A percentile compares a stretch with the other conserved stretches of the same genome.
Evolutionary conservation across 2,329 filamentous ascomycete genomes (phyloP).

Genomic region (Coniochaeta sp.): DNA sequence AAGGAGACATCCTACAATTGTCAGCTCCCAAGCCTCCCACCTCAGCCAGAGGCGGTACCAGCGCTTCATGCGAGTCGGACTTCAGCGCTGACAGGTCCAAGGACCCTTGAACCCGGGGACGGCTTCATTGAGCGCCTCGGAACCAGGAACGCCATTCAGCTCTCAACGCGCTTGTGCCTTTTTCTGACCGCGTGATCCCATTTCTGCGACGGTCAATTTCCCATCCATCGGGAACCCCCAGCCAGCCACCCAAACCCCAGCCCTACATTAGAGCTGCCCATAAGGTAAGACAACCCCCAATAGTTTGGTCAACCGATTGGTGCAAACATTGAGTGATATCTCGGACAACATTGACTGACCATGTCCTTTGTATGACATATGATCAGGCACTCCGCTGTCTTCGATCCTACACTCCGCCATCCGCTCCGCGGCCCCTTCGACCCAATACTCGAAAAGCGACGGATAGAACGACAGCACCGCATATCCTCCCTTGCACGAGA

Average conservation of each 20-base stretch:
- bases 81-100: not conserved
- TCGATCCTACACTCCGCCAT: not conserved
- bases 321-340: not conserved
- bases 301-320: not conserved
- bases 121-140: not conserved
- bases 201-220: constrained; percentile 2
- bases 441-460: not conserved
- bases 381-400: not conserved
- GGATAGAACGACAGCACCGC: not conserved
- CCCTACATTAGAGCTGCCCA: constrained; percentile 1
- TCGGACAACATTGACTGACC: not conserved
- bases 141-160: not conserved
- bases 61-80: not conserved
- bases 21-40: not conserved
- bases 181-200: constrained; percentile 4
- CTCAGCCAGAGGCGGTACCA: not conserved
- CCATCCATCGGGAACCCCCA: not conserved
- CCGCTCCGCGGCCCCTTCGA: not conserved
- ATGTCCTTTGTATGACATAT: not conserved
- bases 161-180: not conserved
- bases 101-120: not conserved
- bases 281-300: constrained; percentile 2
- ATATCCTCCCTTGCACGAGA: not conserved
- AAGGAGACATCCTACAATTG: too few species aligned
- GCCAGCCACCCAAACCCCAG: constrained; percentile 2